A percentile compares a stretch with the other conserved stretches of the same genome.
Evolutionary conservation across 2,329 filamentous ascomycete genomes (phyloP).

Genomic region (Colletotrichum sp.): DNA sequence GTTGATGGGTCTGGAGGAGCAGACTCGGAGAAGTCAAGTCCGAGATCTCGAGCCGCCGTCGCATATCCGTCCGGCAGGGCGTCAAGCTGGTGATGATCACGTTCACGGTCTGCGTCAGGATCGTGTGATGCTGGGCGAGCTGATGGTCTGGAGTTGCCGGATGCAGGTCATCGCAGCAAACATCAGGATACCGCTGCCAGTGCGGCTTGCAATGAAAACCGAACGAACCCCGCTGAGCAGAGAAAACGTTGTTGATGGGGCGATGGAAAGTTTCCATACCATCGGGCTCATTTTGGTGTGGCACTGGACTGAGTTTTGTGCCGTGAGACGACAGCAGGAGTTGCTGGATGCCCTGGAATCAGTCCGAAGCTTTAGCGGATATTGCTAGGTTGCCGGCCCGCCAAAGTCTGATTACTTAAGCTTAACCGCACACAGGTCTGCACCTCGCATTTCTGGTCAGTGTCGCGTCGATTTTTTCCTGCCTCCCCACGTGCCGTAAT

Average conservation of each 20-base stretch:
- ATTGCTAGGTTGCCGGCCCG: not conserved
- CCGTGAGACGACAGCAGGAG: not conserved
- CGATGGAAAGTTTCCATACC: not conserved
- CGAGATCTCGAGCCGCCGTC: not conserved
- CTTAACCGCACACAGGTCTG: not conserved
- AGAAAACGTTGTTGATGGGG: not conserved
- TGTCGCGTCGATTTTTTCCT: not conserved
- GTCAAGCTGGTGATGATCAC: not conserved
- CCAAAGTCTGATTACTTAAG: conserved; percentile 17
- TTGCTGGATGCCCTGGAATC: not conserved
- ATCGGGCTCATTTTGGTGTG: not conserved
- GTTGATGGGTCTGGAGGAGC: not conserved
- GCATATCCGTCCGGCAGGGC: not conserved
- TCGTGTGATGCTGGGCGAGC: not conserved
- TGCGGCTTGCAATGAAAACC: not conserved
- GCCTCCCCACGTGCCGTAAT: conserved; percentile 7
- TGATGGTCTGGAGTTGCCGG: not conserved
- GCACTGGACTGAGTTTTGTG: not conserved
- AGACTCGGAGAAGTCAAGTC: conserved; percentile 5
- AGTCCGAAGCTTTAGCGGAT: not conserved
- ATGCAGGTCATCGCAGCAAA: not conserved
- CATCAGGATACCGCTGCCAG: not conserved
- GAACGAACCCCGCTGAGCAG: not conserved
- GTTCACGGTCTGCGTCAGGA: not conserved
- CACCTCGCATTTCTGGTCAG: conserved; percentile 2